These are phyloP conservation scores for Neurospora sp. DNA, from an alignment of 2,329 filamentous ascomycete species.

Conservation along the genomic window DNA sequence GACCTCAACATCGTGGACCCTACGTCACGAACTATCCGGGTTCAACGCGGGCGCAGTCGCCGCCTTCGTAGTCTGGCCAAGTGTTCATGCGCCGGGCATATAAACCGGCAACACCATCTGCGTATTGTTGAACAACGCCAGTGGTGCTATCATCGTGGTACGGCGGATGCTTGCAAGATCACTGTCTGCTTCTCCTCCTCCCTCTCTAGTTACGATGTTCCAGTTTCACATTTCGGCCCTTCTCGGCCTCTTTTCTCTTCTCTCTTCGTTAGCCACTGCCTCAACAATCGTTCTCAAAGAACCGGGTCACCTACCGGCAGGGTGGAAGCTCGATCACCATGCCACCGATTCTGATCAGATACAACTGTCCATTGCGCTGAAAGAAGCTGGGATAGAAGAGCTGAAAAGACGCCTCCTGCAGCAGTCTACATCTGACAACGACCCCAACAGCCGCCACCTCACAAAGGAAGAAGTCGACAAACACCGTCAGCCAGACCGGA, in stretches of 20 bases:
- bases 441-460: conserved; percentile 22
- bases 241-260: conserved; percentile 2
- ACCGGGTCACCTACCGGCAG: conserved; percentile 14
- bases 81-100: neutral
- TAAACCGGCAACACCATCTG: neutral
- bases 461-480: conserved; percentile 25
- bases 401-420: conserved; percentile 20
- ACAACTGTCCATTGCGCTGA: conserved; percentile 21
- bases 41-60: neutral
- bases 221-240: conserved; percentile 5
- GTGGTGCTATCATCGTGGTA: neutral
- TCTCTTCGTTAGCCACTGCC: conserved; percentile 3
- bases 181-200: neutral
- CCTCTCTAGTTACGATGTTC: conserved; percentile 8
- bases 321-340: conserved; percentile 19
- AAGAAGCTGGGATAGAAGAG: conserved; percentile 21
- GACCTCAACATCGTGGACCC: neutral
- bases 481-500: conserved; percentile 26
- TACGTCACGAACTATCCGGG: neutral
- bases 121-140: neutral
- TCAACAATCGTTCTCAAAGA: conserved; percentile 16
- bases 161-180: neutral
- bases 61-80: neutral
- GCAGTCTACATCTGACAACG: conserved; percentile 10
- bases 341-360: conserved; percentile 20